Conservation (phyloP, 768 basidiomycete species). For the Boletales sp. region DNA sequence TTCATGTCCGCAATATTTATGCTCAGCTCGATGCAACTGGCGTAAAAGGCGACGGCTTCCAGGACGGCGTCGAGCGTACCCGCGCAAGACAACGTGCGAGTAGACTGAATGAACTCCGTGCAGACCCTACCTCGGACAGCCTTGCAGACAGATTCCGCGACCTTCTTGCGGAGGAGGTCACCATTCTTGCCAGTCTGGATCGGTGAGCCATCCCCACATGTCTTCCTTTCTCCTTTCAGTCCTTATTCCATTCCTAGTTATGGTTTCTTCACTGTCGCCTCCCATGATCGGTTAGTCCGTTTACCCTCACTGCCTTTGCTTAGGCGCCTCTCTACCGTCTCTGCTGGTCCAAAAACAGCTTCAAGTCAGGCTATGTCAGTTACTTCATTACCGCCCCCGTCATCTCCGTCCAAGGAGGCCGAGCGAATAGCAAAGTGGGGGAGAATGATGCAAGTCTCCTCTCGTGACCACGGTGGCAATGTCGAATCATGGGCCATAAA, state of each 20-base stretch:
- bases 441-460: constrained; percentile 75
- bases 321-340: constrained; percentile 51
- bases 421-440: constrained; percentile 89
- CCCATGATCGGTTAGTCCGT: constrained; percentile 80
- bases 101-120: constrained; percentile 56
- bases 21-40: constrained; percentile 85
- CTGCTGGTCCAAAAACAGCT: constrained; percentile 44
- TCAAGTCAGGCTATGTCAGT: constrained; percentile 46
- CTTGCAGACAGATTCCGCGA: constrained; percentile 61
- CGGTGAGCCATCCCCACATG: constrained; percentile 50
- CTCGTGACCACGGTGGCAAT: constrained; percentile 76
- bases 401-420: constrained; percentile 55
- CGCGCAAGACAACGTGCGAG: constrained; percentile 62
- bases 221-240: constrained; percentile 2
- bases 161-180: constrained; percentile 68
- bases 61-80: constrained; percentile 92
- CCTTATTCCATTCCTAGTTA: constrained; percentile 52
- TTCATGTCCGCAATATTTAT: constrained; percentile 83
- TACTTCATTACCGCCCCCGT: constrained; percentile 45
- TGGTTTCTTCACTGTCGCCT: constrained; percentile 80
- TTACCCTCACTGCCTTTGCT: constrained; percentile 59
- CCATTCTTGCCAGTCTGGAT: constrained; percentile 75
- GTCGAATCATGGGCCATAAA: constrained; percentile 68
- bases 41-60: constrained; percentile 93
- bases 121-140: constrained; percentile 52